Conservation (phyloP, 2,329 filamentous ascomycete species). For the Pseudocercospora vitis region DNA sequence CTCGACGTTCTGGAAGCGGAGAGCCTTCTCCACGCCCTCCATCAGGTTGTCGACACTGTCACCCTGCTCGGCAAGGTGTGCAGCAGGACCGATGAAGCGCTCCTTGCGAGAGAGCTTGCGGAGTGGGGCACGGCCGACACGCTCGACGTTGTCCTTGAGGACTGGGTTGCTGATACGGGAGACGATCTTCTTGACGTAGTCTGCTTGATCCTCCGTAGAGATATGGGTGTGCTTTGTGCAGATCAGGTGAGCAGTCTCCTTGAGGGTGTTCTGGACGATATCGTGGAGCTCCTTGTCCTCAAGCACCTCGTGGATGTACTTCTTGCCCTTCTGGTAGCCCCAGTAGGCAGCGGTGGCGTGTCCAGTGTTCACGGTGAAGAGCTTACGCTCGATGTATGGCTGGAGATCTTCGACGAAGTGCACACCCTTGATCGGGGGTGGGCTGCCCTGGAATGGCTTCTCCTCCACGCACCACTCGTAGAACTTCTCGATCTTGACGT, state of each 20-base stretch:
- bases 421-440: constrained; percentile 75
- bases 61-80: constrained; percentile 80
- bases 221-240: constrained; percentile 78
- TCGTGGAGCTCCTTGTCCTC: constrained; percentile 75
- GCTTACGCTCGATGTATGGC: constrained; percentile 98
- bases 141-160: constrained; percentile 88
- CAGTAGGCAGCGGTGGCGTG: constrained; percentile 97
- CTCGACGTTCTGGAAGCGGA: constrained; percentile 93
- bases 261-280: constrained; percentile 75
- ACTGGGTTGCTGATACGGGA: constrained; percentile 90
- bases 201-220: constrained; percentile 68
- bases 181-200: constrained; percentile 91
- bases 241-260: constrained; percentile 84
- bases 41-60: constrained; percentile 72
- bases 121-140: constrained; percentile 89
- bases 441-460: constrained; percentile 73
- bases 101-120: constrained; percentile 94
- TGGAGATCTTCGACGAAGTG: constrained; percentile 89
- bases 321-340: constrained; percentile 81
- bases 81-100: constrained; percentile 89
- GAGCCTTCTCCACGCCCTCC: constrained; percentile 82
- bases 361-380: constrained; percentile 98
- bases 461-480: constrained; percentile 97
- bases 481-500: constrained; percentile 97
- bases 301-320: constrained; percentile 85